Evolutionary conservation across 78 protist genomes (phyloP), one percentile per base, ranked within the genome.

Genomic region (Tieghemostelium lacteum): DNA sequence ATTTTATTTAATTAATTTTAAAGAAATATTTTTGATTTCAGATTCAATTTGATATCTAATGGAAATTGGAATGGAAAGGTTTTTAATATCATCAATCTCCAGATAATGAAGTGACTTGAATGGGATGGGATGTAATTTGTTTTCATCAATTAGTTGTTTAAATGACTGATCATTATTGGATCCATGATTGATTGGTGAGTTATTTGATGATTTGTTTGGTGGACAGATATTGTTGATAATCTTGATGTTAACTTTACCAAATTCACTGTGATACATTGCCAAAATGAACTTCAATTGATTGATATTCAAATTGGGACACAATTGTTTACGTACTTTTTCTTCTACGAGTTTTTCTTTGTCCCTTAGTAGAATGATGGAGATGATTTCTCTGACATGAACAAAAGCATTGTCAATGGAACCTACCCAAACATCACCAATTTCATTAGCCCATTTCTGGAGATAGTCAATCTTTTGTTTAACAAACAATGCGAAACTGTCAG

Each of bases 201-300:
- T 42, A 16, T 54, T 37, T 67, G 75, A 58, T 2, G 33, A 42
- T 12, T 49, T 49, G 63, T 7, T 57, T 16, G 4, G 6, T 14
- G 33, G 17, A 19, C 29, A 7, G 65, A 66, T 69, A 19, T 66
- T 5, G 24, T 36, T 61, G 34, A 83, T 66, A 8, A 73, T 54
- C 50, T 83, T 83, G 36, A 61, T 24, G 1, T 67, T 17, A 2
- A 83, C 78, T 39, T 66, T 83, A 19, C 91, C 91, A 69, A 40
- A 83, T 3, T 71, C 76, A 1, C 87, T 86, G 16, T 28, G 24
- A 31, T 64, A 88, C 36, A 66, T 40, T 0, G 77, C 31, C 34
- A 88, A 39, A 57, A 88, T 34, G 50, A 75, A 87, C 61, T 75
- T 73, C 52, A 88, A 22, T 52, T 88, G 93, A 49, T 67, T 45